phyloP scores from a whole-genome alignment of 805 yeast genomes.

The Yamadazyma endophytica region DNA sequence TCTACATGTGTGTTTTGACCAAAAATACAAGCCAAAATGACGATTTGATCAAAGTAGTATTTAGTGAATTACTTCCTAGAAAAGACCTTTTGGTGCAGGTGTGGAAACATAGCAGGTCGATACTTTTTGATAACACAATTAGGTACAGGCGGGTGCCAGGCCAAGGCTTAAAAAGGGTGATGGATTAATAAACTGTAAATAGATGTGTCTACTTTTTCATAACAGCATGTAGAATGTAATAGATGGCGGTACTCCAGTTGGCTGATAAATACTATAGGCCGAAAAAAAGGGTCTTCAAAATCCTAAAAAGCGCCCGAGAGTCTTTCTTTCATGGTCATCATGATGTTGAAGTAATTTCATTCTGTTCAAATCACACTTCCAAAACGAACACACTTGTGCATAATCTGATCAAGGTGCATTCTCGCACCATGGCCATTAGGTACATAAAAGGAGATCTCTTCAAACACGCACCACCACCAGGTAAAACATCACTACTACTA shows the following conservation, averaged over 20 bases:
- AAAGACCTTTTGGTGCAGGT: conserved; percentile 37
- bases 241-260: no score
- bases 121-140: conserved; percentile 29
- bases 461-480: conserved; percentile 23
- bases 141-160: conserved; percentile 36
- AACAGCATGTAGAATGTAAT: no score
- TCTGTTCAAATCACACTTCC: no score
- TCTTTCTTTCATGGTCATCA: no score
- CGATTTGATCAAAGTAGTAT: conserved; percentile 29
- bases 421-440: conserved; percentile 2
- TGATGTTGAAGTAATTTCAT: no score
- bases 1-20: conserved; percentile 58
- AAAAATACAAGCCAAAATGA: conserved; percentile 19
- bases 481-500: conserved; percentile 43
- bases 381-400: no score
- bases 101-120: conserved; percentile 34
- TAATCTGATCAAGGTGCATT: no score
- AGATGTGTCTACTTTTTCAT: no score
- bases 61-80: conserved; percentile 40
- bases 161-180: conserved; percentile 24
- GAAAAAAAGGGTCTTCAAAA: no score
- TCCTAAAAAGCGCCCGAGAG: no score
- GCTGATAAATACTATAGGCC: no score
- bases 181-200: no score
- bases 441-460: conserved; percentile 52